Evolutionary conservation across 345 rosid species (phyloP).

Genomic region (Arabis hirsuta): DNA sequence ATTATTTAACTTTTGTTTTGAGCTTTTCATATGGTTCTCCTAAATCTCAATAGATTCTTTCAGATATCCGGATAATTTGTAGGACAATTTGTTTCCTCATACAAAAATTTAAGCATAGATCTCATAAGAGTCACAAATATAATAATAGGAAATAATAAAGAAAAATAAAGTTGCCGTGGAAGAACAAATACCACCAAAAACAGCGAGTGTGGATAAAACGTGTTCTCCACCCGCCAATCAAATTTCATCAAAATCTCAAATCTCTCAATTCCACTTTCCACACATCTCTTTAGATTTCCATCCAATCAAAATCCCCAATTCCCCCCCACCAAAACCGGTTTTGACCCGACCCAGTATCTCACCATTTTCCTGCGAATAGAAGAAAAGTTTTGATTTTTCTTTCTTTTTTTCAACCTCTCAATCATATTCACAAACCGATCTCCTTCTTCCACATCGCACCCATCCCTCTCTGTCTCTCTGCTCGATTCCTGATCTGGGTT

Average conservation of each 20-base stretch:
- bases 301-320: slow-evolving; percentile 29
- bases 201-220: slow-evolving; percentile 71
- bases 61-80: slow-evolving; percentile 13
- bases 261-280: not conserved
- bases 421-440: slow-evolving; percentile 31
- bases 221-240: slow-evolving; percentile 64
- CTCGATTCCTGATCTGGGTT: slow-evolving; percentile 32
- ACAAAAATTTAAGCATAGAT: not conserved
- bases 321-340: slow-evolving; percentile 32
- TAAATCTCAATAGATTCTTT: slow-evolving; percentile 29
- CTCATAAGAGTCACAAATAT: slow-evolving; percentile 25
- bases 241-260: slow-evolving; percentile 41
- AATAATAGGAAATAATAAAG: not conserved
- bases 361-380: not conserved
- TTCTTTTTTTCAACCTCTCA: not conserved
- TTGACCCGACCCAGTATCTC: slow-evolving; percentile 15
- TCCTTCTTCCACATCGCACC: slow-evolving; percentile 42
- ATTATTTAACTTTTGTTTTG: no score
- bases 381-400: slow-evolving; percentile 16
- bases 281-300: slow-evolving; percentile 19
- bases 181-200: slow-evolving; percentile 29
- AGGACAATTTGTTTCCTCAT: slow-evolving; percentile 16
- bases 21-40: no score
- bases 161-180: slow-evolving; percentile 32
- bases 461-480: slow-evolving; percentile 40